Conservation (phyloP, 352 stramenopile genomes). For the Globisporangium heterothallicum region DNA sequence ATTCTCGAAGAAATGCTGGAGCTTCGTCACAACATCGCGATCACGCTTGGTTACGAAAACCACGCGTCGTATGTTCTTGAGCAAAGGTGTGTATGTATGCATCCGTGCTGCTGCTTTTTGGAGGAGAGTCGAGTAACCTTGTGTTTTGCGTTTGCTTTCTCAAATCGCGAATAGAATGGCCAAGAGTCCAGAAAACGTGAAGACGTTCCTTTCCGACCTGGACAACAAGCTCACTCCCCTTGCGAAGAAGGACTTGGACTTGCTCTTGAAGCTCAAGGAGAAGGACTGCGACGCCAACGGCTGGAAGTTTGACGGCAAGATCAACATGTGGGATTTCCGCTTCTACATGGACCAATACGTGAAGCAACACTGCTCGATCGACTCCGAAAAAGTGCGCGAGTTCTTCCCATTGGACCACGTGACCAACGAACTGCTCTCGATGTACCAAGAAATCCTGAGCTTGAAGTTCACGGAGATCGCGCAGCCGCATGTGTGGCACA, state of each 20-base stretch:
- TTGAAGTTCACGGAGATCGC: constrained; percentile 82
- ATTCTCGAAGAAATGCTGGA: constrained; percentile 82
- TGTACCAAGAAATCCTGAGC: constrained; percentile 87
- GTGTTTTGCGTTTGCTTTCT: constrained; percentile 14
- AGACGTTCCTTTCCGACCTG: constrained; percentile 67
- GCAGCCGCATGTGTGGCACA: constrained; percentile 82
- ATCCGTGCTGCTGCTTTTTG: constrained; percentile 7
- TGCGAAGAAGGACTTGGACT: constrained; percentile 68
- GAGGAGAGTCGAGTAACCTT: constrained; percentile 16
- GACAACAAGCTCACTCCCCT: constrained; percentile 74
- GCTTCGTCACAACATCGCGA: constrained; percentile 71
- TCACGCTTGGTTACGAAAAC: constrained; percentile 75
- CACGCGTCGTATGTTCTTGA: constrained; percentile 83
- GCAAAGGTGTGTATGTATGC: constrained; percentile 38
- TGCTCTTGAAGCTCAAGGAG: constrained; percentile 71
- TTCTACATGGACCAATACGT: constrained; percentile 89
- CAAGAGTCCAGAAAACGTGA: constrained; percentile 47
- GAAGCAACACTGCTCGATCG: constrained; percentile 85
- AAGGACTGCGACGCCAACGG: constrained; percentile 43
- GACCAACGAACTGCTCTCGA: constrained; percentile 72
- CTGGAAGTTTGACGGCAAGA: constrained; percentile 72
- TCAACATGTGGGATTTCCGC: constrained; percentile 89
- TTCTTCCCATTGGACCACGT: constrained; percentile 88
- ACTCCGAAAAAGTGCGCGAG: constrained; percentile 80
- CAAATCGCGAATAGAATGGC: constrained; percentile 47